Evolutionary conservation across 805 yeast species (phyloP), one percentile per base, ranked within the genome.

Genomic region (Hanseniaspora clermontiae): DNA sequence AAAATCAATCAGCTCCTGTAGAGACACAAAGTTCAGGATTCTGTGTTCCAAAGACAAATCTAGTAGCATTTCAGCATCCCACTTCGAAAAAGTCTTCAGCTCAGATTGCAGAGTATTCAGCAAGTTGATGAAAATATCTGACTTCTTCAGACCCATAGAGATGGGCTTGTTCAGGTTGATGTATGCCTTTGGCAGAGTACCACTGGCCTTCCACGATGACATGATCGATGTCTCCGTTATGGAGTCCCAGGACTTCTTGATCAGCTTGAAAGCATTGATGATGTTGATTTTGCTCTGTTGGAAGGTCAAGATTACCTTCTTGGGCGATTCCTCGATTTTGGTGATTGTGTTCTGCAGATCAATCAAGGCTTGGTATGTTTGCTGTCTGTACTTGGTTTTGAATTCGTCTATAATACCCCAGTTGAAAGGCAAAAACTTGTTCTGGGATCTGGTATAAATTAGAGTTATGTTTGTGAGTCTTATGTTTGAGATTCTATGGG

Each of bases 351-450:
- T 65, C 48, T 66, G 72, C 37, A 69, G 56, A 19, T 64, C 60
- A 1, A 71, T 62, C 37, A 73, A 61, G 1, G 69, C 68, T 42
- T 68, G 68, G 59, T 80, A 82, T 60, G 82, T 86, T 58, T 77
- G 80, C 7, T 78, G 69, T 57, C 87, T 72, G 61, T 77, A 82
- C 49, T 77, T 68, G 14, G 80, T 72, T 62, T 79, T 80, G 63
- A 82, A 78, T 61, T 82, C 86, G 58, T 79, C 80, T 43, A 78
- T 72, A 4, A 81, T 77, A 3, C 87, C 87, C 75, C 81, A 80
- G 58, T 74, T 77, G 72, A 80, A 79, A 8, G 86, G 86, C 37
- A 80, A 65, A 62, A 78, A 80, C 61, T 75, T 68, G 10, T 72
- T 66, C 39, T 63, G 66, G 32, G 73, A 65, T 0, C 74, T 66